phyloP scores from a whole-genome alignment of 1,284 basidiomycete genomes.

The Ceratobasidium sp. region DNA sequence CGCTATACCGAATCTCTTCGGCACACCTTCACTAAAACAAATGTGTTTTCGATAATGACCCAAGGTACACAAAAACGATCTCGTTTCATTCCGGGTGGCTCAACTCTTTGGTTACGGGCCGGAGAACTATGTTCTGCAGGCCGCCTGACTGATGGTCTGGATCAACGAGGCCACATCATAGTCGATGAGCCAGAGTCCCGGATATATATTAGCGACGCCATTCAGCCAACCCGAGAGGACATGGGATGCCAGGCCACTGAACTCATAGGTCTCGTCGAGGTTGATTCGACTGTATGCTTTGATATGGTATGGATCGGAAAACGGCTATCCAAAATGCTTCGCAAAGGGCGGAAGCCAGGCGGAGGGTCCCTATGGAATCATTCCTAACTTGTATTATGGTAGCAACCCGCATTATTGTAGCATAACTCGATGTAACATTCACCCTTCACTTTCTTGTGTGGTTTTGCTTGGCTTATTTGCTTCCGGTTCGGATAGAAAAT shows the following conservation, averaged over 20 bases:
- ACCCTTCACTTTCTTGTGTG: no score
- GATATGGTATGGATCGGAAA: neutral
- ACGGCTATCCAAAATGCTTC: neutral
- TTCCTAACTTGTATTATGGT: neutral
- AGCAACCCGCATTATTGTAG: no score
- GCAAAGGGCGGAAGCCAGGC: neutral
- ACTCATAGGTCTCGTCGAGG: neutral
- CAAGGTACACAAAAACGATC: no score
- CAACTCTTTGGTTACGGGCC: no score
- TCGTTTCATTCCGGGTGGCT: no score
- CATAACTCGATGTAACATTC: no score
- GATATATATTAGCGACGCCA: conserved; percentile 13
- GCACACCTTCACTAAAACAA: neutral
- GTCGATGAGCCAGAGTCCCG: neutral
- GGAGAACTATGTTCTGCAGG: no score
- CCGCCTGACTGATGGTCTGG: no score
- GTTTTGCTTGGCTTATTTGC: conserved; percentile 1
- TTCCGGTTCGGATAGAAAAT: conserved; percentile 11
- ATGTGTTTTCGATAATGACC: no score
- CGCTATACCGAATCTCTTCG: neutral
- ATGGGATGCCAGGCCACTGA: neutral
- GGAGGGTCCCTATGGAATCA: neutral
- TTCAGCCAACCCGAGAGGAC: neutral
- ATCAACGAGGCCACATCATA: neutral
- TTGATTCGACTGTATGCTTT: neutral